Evolutionary conservation across 805 yeast species (phyloP).

Genomic region (Candida loeiensis): DNA sequence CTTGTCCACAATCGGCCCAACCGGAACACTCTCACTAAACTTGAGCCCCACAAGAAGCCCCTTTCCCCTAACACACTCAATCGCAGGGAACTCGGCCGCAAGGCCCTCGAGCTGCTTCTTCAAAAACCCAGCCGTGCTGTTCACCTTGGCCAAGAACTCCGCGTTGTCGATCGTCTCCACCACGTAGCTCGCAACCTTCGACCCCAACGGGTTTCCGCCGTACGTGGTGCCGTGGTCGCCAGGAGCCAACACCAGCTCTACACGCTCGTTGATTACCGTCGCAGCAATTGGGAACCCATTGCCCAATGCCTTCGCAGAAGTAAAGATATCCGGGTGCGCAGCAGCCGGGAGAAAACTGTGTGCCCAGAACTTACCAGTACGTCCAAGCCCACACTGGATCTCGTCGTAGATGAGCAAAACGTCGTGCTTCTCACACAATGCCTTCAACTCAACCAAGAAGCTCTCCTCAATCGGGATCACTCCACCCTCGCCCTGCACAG

Average conservation of each 20-base stretch:
- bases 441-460: conserved; percentile 62
- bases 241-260: conserved; percentile 67
- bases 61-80: conserved; percentile 75
- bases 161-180: conserved; percentile 60
- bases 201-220: conserved; percentile 94
- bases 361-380: conserved; percentile 93
- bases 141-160: conserved; percentile 59
- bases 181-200: conserved; percentile 77
- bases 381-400: conserved; percentile 94
- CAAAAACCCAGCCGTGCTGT: conserved; percentile 56
- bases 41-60: conserved; percentile 87
- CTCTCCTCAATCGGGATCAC: conserved; percentile 63
- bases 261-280: conserved; percentile 76
- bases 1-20: conserved; percentile 56
- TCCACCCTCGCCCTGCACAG: conserved; percentile 98
- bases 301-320: conserved; percentile 94
- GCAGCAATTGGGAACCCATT: conserved; percentile 97
- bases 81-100: conserved; percentile 55
- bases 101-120: conserved; percentile 47
- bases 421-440: conserved; percentile 62
- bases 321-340: conserved; percentile 91
- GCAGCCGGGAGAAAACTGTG: conserved; percentile 69
- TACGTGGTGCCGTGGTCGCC: conserved; percentile 99
- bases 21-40: conserved; percentile 53
- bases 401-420: conserved; percentile 88